These are phyloP conservation scores for Kokia cookei DNA, from an alignment of 441 rosid genomes.

Conservation along the genomic window DNA sequence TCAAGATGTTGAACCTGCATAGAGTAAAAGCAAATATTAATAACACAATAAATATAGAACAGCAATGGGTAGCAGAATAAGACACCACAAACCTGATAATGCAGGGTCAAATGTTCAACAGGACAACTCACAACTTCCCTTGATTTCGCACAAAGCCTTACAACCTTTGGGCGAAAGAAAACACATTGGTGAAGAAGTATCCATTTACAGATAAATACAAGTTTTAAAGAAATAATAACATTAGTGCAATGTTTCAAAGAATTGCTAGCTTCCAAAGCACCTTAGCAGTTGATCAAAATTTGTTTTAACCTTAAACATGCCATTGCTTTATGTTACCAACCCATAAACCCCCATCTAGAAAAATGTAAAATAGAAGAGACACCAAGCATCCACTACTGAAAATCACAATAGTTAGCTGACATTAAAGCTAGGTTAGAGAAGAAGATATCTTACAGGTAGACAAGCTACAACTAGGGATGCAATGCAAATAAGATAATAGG, in stretches of 20 bases:
- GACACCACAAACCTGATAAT: slow-evolving; percentile 75
- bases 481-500: not conserved
- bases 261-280: not conserved
- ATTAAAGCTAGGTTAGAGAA: not conserved
- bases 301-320: not conserved
- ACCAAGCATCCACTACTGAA: not conserved
- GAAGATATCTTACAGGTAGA: not conserved
- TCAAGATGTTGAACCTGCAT: slow-evolving; percentile 96
- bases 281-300: not conserved
- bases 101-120: slow-evolving; percentile 98
- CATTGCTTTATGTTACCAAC: slow-evolving; percentile 1
- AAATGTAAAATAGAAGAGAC: not conserved
- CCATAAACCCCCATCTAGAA: not conserved
- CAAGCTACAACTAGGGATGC: not conserved
- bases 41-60: not conserved
- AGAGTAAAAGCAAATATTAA: slow-evolving; percentile 14
- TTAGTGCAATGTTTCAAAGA: not conserved
- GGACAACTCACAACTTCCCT: slow-evolving; percentile 99
- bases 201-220: not conserved
- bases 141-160: slow-evolving; percentile 98
- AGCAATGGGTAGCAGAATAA: slow-evolving; percentile 1
- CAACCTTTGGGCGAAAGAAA: slow-evolving; percentile 50
- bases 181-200: not conserved
- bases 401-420: not conserved
- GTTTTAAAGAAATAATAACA: not conserved